Evolutionary conservation across 257 asterid species (phyloP), one percentile per base, ranked within the genome.

Genomic region (Nicotiana paniculata): DNA sequence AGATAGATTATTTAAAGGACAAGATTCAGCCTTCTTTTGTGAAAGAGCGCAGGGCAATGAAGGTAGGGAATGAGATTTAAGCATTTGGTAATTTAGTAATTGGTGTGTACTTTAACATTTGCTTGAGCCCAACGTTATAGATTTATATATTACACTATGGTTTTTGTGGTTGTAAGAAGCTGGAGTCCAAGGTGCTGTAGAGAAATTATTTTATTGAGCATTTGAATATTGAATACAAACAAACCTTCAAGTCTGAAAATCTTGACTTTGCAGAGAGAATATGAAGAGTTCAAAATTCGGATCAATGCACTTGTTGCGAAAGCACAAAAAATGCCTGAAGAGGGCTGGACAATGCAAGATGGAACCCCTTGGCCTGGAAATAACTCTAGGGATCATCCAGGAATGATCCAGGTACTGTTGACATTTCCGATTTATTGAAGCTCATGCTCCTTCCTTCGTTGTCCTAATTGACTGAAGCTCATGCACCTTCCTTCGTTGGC

Each of bases 361-460:
- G 61, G 61, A 54, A 54, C 21, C 9, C 61, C 61, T 54, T 54
- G 61, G 61, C 61, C 61, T 54, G 61, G 61, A 69, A 88, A 88
- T 80, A 89, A 89, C 80, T 83, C 90, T 32, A 86, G 92, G 62
- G 92, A 89, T 84, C 92, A 89, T 82, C 92, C 92, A 86, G 92
- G 62, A 90, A 89, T 84, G 90, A 89, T 82, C 92, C 92, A 33
- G 92, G 92, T 77, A 89, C 84, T 90, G 87, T 85, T 43, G 90
- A 89, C 89, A 90, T 85, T 69, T 48, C 11, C 1, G 32, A 4
- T 37, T 61, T 18, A 33, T 26, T 24, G 33, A 17, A 17, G 8
- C 43, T 33, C 43, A 2, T 39, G 28, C 11, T 33, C 16, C 9
- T 33, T 80, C 5, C 66, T 43, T 10, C 9, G 48, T 62, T 24